phyloP scores from a whole-genome alignment of 352 stramenopile genomes.

The Globisporangium abappressorium region DNA sequence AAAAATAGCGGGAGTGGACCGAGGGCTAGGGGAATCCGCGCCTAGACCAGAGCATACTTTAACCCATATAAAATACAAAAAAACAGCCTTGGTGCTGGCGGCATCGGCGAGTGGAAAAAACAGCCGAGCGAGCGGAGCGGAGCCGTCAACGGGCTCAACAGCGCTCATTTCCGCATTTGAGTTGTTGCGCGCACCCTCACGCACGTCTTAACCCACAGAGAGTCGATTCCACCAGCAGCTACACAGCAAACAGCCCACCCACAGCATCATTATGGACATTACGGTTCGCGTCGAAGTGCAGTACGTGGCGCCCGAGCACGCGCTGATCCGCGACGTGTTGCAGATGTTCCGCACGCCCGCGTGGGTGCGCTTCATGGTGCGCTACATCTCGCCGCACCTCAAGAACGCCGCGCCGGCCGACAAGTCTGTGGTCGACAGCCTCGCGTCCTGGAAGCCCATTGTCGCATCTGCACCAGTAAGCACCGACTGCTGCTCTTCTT shows the following conservation, averaged over 20 bases:
- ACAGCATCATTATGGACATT: slow-evolving; percentile 50
- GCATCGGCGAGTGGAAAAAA: not conserved
- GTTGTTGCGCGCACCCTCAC: not conserved
- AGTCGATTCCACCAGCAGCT: not conserved
- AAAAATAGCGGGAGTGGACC: no score
- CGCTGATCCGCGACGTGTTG: slow-evolving; percentile 66
- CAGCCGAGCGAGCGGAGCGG: not conserved
- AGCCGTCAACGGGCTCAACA: not conserved
- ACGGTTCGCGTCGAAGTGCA: slow-evolving; percentile 78
- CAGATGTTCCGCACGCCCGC: slow-evolving; percentile 79
- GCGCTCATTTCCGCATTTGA: slow-evolving; percentile 14
- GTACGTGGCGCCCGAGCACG: slow-evolving; percentile 65
- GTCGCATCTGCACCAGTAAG: not conserved
- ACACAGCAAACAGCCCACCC: not conserved
- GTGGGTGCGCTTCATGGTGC: slow-evolving; percentile 85
- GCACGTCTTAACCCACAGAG: not conserved
- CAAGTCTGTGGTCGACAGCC: slow-evolving; percentile 60
- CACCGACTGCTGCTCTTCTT: not conserved
- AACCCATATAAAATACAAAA: no score
- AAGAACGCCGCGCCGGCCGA: slow-evolving; percentile 77
- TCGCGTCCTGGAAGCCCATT: slow-evolving; percentile 26
- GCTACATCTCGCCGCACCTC: slow-evolving; percentile 82
- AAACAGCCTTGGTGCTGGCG: not conserved
- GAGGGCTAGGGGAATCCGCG: not conserved
- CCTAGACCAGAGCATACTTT: not conserved